Conservation (phyloP, 495 filamentous ascomycete species). For the Penicillium ochrochloron region DNA sequence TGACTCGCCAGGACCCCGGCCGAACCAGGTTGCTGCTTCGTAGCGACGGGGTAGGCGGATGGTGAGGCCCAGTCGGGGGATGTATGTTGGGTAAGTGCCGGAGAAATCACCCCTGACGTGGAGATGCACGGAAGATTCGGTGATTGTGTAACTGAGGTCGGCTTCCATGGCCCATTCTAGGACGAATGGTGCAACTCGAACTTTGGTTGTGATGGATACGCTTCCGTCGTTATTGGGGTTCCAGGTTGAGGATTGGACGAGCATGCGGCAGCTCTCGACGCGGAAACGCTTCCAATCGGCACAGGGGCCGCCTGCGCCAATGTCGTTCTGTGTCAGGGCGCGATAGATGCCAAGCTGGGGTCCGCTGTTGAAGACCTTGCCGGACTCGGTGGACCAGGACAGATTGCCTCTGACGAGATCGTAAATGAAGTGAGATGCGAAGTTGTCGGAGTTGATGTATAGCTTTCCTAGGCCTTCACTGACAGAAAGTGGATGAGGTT, state of each 20-base stretch:
- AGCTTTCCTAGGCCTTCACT: conserved; percentile 7
- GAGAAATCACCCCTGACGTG: conserved; percentile 49
- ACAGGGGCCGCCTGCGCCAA: conserved; percentile 40
- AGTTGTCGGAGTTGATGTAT: conserved; percentile 13
- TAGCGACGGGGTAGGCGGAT: conserved; percentile 46
- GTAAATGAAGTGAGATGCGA: conserved; percentile 22
- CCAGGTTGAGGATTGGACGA: conserved; percentile 51
- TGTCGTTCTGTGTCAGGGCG: conserved; percentile 62
- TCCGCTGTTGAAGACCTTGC: conserved; percentile 26
- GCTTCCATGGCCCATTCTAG: conserved; percentile 59
- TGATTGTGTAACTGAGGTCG: conserved; percentile 51
- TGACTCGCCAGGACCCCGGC: conserved; percentile 64
- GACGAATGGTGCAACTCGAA: conserved; percentile 56
- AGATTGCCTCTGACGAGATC: conserved; percentile 28
- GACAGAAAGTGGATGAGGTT: conserved; percentile 16
- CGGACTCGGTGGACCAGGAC: conserved; percentile 20
- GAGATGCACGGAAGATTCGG: conserved; percentile 43
- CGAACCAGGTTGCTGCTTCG: conserved; percentile 57
- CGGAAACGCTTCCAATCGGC: conserved; percentile 35
- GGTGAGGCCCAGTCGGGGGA: conserved; percentile 62
- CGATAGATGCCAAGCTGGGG: conserved; percentile 32
- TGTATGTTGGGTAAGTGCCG: conserved; percentile 54
- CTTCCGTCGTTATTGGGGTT: conserved; percentile 18
- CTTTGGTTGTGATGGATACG: conserved; percentile 30
- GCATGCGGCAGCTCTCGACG: conserved; percentile 40